phyloP scores from a whole-genome alignment of 169 alveolate genomes.

The Pseudocohnilembus persalinus region DNA sequence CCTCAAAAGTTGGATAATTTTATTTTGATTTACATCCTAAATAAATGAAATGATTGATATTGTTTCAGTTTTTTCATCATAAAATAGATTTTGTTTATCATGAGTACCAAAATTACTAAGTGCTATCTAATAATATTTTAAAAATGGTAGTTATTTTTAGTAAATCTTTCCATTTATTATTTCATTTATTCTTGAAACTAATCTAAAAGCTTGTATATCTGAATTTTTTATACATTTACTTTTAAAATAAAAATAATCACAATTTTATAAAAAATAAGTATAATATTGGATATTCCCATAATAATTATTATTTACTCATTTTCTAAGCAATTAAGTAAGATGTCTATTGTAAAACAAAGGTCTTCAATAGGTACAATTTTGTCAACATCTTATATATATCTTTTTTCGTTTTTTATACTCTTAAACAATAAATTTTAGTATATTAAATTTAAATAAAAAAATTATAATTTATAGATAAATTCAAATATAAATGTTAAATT shows the following conservation, averaged over 20 bases:
- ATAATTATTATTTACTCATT: background rate
- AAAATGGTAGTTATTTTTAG: background rate
- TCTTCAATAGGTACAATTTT: background rate
- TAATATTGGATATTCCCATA: background rate
- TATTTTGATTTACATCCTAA: background rate
- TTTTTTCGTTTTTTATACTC: background rate
- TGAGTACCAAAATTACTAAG: background rate
- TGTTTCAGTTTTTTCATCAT: background rate
- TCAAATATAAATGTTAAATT: no score
- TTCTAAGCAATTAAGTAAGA: background rate
- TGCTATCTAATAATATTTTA: background rate
- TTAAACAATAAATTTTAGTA: no score
- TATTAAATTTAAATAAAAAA: no score
- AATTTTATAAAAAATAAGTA: no score
- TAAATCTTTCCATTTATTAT: background rate
- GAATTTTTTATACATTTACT: background rate
- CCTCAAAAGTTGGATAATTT: background rate
- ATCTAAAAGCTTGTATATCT: background rate
- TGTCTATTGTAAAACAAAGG: background rate
- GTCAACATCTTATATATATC: no score
- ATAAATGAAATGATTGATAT: background rate
- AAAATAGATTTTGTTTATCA: background rate
- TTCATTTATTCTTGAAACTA: background rate
- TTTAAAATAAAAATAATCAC: no score
- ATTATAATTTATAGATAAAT: no score